Percentiles rank a stretch among this genome's conserved stretches.
Evolutionary conservation across 2,329 filamentous ascomycete genomes (phyloP).

Genomic region (Colletotrichum tabaci): DNA sequence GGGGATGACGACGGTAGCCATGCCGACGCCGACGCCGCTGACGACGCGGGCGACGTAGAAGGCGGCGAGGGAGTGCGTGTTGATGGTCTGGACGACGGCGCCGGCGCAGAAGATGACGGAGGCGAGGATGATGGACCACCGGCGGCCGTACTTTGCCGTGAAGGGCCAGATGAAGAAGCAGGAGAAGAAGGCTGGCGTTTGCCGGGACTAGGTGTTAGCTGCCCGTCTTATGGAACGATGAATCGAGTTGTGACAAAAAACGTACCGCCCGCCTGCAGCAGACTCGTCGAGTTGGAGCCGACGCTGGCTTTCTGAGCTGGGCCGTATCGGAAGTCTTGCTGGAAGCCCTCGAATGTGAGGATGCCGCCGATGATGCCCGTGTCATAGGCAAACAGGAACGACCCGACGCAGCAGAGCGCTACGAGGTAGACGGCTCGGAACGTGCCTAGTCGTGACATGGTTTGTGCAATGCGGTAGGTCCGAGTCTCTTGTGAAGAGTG

Average conservation of each 20-base stretch:
- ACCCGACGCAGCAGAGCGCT: conserved; percentile 55
- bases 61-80: conserved; percentile 53
- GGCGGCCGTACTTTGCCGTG: conserved; percentile 57
- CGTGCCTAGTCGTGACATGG: conserved; percentile 48
- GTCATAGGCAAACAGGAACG: conserved; percentile 60
- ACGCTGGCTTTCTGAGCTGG: conserved; percentile 50
- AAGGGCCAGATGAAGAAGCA: conserved; percentile 62
- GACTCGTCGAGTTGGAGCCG: conserved; percentile 57
- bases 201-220: neutral
- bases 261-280: conserved; percentile 58
- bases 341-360: conserved; percentile 56
- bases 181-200: conserved; percentile 55
- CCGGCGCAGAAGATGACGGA: conserved; percentile 61
- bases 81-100: conserved; percentile 56
- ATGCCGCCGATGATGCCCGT: conserved; percentile 60
- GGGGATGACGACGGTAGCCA: conserved; percentile 60
- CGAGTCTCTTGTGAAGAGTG: too few relatives aligned
- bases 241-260: neutral
- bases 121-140: conserved; percentile 56
- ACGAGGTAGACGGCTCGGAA: conserved; percentile 56
- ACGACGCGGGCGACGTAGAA: conserved; percentile 57
- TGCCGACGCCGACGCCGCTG: conserved; percentile 55
- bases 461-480: neutral
- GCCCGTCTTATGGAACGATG: too few relatives aligned
- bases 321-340: conserved; percentile 54